phyloP scores from a whole-genome alignment of 139 green algal genomes.

The Tetradesmus obliquus region DNA sequence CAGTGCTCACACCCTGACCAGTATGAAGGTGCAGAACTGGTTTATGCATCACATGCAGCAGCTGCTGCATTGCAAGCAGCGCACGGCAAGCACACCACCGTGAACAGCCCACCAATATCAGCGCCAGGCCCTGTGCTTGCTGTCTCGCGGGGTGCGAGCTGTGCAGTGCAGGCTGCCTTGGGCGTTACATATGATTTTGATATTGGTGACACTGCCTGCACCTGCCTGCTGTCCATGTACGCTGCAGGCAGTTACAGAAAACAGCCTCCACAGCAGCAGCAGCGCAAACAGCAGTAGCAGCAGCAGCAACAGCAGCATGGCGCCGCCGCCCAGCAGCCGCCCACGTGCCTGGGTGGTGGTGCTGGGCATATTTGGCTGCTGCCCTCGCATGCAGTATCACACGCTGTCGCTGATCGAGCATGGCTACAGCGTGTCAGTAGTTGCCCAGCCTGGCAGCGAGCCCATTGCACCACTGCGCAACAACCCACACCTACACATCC shows the following conservation, averaged over 20 bases:
- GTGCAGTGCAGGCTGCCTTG: too few species aligned
- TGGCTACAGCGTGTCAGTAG: constrained; percentile 67
- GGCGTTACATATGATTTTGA: background rate
- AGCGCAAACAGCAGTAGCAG: background rate
- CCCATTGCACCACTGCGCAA: constrained; percentile 63
- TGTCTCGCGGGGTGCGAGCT: too few species aligned
- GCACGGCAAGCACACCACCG: too few species aligned
- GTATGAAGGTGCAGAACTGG: too few species aligned
- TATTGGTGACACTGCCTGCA: background rate
- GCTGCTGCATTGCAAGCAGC: too few species aligned
- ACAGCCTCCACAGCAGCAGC: background rate
- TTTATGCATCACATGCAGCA: too few species aligned
- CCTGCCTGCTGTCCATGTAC: background rate
- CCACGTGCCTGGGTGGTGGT: constrained; percentile 87
- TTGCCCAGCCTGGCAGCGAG: constrained; percentile 70
- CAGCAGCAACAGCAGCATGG: background rate
- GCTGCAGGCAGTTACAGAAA: background rate
- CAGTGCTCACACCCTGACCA: too few species aligned
- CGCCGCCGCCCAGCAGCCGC: background rate
- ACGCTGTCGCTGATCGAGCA: constrained; percentile 78
- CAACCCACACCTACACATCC: background rate
- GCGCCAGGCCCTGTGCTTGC: too few species aligned
- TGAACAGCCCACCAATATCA: too few species aligned
- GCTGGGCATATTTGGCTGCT: constrained; percentile 95
- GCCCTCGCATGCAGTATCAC: constrained; percentile 97